Conservation (phyloP, 1,284 basidiomycete species). For the Sporisorium iseilematis-ciliati region DNA sequence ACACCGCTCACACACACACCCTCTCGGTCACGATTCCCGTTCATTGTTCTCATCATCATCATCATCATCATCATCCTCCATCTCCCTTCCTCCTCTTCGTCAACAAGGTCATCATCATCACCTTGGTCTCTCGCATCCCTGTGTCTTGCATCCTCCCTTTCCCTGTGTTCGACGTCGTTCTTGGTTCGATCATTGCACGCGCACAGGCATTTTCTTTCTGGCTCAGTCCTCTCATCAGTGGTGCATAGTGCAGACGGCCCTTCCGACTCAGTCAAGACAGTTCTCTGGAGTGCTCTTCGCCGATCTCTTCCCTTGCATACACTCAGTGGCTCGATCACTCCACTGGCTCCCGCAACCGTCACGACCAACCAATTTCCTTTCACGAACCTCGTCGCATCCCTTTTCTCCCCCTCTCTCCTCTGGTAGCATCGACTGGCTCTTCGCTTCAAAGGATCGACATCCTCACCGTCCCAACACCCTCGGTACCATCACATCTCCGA, state of each 20-base stretch:
- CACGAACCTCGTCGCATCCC: constrained; percentile 4
- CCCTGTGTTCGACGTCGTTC: not conserved
- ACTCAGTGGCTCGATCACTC: not conserved
- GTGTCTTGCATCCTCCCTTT: not conserved
- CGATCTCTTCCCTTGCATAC: not conserved
- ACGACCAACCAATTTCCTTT: not conserved
- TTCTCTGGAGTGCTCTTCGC: not conserved
- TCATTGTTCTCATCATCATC: too few relatives aligned
- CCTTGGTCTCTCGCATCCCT: not conserved
- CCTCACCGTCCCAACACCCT: not conserved
- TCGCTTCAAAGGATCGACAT: too few relatives aligned
- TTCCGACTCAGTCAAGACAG: constrained; percentile 1
- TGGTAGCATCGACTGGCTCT: not conserved
- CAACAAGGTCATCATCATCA: not conserved
- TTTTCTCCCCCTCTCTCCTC: not conserved
- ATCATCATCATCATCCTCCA: not conserved
- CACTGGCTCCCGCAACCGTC: not conserved
- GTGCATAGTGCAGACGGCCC: not conserved
- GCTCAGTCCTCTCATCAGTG: constrained; percentile 5
- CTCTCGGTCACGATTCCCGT: constrained; percentile 9
- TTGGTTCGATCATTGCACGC: not conserved
- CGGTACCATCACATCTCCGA: not conserved
- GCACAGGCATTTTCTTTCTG: not conserved
- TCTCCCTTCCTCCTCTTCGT: not conserved
- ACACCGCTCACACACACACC: not conserved